These are phyloP conservation scores for Crepidotus variabilis DNA, from an alignment of 768 basidiomycete genomes.

Conservation along the genomic window DNA sequence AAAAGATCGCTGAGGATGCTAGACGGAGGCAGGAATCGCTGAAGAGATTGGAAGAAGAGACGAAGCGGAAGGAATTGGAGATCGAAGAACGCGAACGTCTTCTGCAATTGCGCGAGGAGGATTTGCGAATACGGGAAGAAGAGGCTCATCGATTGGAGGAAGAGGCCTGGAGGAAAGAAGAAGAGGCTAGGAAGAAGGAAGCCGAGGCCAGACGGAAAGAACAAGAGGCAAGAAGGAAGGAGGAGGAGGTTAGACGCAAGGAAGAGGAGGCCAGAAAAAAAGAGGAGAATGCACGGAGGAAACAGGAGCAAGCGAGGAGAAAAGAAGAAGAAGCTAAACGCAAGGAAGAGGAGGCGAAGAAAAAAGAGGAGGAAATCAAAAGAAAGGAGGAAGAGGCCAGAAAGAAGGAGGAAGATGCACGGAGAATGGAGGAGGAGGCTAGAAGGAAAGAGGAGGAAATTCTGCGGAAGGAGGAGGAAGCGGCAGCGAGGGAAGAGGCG, in stretches of 20 bases:
- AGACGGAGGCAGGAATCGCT: slow-evolving; percentile 14
- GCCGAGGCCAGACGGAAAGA: slow-evolving; percentile 21
- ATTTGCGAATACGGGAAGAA: neutral
- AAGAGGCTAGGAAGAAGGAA: slow-evolving; percentile 17
- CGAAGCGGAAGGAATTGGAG: slow-evolving; percentile 8
- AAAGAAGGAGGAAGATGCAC: slow-evolving; percentile 16
- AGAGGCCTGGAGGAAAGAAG: slow-evolving; percentile 11
- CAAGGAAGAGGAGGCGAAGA: slow-evolving; percentile 24
- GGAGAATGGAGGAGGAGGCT: slow-evolving; percentile 14
- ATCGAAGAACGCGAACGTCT: slow-evolving; percentile 7
- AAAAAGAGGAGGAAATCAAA: slow-evolving; percentile 23
- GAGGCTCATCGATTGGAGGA: slow-evolving; percentile 5
- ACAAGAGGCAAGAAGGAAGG: slow-evolving; percentile 18
- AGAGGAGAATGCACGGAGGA: slow-evolving; percentile 23
- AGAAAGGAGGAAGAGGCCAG: slow-evolving; percentile 19
- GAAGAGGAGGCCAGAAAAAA: slow-evolving; percentile 14
- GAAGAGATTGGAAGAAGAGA: slow-evolving; percentile 22
- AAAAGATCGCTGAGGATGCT: slow-evolving; percentile 19
- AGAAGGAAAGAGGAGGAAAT: slow-evolving; percentile 23
- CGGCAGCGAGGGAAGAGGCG: slow-evolving; percentile 20
- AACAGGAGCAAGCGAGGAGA: slow-evolving; percentile 24
- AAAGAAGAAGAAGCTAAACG: slow-evolving; percentile 19
- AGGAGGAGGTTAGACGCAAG: slow-evolving; percentile 18
- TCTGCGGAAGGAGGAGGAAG: slow-evolving; percentile 21
- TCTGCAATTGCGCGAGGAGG: slow-evolving; percentile 3